Conservation (phyloP, 257 asterid genomes). For the Vinca minor region DNA sequence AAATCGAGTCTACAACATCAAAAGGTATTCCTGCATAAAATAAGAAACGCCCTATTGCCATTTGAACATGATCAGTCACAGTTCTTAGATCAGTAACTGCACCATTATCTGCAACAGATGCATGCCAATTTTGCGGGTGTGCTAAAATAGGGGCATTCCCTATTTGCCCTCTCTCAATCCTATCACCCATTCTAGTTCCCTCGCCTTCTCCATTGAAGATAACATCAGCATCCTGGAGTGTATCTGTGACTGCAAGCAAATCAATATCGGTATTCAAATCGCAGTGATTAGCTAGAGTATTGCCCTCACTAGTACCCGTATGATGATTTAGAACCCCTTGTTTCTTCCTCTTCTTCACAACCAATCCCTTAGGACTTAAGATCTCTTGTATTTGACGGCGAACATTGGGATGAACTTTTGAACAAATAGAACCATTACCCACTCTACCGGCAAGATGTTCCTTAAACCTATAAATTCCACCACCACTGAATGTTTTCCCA, state of each 20-base stretch:
- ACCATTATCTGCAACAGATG: conserved; percentile 22
- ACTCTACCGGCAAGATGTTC: conserved; percentile 92
- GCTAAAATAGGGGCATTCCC: conserved; percentile 37
- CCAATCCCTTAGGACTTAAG: conserved; percentile 41
- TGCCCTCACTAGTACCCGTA: conserved; percentile 31
- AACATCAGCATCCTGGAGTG: conserved; percentile 41
- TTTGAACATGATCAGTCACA: conserved; percentile 43
- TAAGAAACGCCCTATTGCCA: conserved; percentile 79
- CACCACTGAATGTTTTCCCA: conserved; percentile 76
- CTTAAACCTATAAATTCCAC: conserved; percentile 93
- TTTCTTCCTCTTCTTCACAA: conserved; percentile 58
- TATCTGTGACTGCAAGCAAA: conserved; percentile 53
- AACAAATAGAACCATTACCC: conserved; percentile 87
- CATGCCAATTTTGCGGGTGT: conserved; percentile 16
- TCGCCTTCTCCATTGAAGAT: conserved; percentile 36
- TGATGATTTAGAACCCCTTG: conserved; percentile 40
- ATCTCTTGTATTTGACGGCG: conserved; percentile 71
- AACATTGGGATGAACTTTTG: conserved; percentile 68
- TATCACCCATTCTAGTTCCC: conserved; percentile 26
- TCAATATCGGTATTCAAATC: conserved; percentile 44
- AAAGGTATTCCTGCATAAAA: conserved; percentile 60
- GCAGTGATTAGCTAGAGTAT: conserved; percentile 27
- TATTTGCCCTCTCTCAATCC: conserved; percentile 58
- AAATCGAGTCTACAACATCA: conserved; percentile 59
- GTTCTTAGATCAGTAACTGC: conserved; percentile 28